Evolutionary conservation across 495 filamentous ascomycete species (phyloP), one percentile per base, ranked within the genome.

Genomic region (Copromyces sp.): DNA sequence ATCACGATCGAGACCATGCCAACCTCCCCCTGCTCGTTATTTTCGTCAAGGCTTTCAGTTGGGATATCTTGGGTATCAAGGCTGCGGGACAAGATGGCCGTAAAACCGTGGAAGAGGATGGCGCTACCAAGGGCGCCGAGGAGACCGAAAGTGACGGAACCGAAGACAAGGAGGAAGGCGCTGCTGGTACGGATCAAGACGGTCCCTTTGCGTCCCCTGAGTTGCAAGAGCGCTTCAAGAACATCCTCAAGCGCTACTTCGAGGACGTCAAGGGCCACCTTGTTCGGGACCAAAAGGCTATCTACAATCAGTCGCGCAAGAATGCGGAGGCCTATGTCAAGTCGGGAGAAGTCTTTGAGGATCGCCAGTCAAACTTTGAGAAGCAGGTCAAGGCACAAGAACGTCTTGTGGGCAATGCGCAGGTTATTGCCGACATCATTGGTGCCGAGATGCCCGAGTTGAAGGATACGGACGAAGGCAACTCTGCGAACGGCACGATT

Each of bases 311-410:
- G 81, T 92, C 90, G 68, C 92, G 93, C 72, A 94, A 94, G 68
- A 98, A 99, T 83, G 94, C 96, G 3, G 95, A 99, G 80, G 95
- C 95, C 7, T 99, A 99, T 78, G 93, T 99, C 75, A 97, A 97
- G 78, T 98, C 96, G 53, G 95, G 95, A 16, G 95, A 99, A 77
- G 94, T 99, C 59, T 99, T 99, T 75, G 95, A 99, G 79, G 95
- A 99, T 77, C 92, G 95, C 20, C 95, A 99, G 78, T 88, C 94
- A 39, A 98, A 94, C 76, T 97, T 95, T 74, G 95, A 99, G 79
- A 97, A 93, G 81, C 90, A 93, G 79, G 83, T 93, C 9, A 98
- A 97, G 82, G 87, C 92, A 4, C 91, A 98, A 75, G 95, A 99
- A 78, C 94, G 93, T 73, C 88, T 98, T 6, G 87, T 97, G 65